Evolutionary conservation across 306 rosid genomes (phyloP), one percentile per base, ranked within the genome.

Genomic region (Quercus glauca): DNA sequence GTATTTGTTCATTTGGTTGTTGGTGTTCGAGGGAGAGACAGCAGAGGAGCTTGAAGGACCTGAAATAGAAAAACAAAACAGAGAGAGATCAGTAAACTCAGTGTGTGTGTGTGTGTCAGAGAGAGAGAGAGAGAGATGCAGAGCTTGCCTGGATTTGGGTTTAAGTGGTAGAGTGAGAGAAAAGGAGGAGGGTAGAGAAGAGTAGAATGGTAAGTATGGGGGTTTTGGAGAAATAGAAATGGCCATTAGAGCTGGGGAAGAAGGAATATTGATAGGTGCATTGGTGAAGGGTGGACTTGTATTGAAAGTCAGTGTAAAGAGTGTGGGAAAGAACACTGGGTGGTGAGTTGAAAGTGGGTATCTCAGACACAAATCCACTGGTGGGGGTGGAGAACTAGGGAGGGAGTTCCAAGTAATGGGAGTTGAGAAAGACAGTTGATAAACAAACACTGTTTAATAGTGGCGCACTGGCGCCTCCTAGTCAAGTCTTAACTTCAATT

Each of bases 171-270:
- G 64, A 4, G 77, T 4, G 79, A 78, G 63, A 61, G 69, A 12
- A 5, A 51, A 55, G 18, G 64, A 31, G 18, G 79, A 21, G 49
- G 76, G 71, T 15, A 63, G 82, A 52, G 80, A 79, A 21, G 79
- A 23, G 64, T 61, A 4, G 5, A 73, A 52, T n/a, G 80, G 51
- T 35, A 19, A 65, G 74, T 65, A 56, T 51, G 81, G 73, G 64
- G 71, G 57, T 52, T 68, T 85, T 52, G 83, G 55, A 51, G 56
- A 49, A 18, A 78, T 65, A 53, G 55, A 23, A 67, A 56, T 43
- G 31, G 92, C 91, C 91, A 91, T 89, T 75, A 75, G 70, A 69
- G 83, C 20, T 49, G 81, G 78, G 58, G 14, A 7, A 15, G 76
- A 85, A 41, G 76, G 83, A 64, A 82, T 35, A 23, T 31, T 21